A percentile compares a stretch with the other conserved stretches of the same genome.
These are phyloP conservation scores for Lodderomyces beijingensis DNA, from an alignment of 1,139 yeast species.

Conservation along the genomic window DNA sequence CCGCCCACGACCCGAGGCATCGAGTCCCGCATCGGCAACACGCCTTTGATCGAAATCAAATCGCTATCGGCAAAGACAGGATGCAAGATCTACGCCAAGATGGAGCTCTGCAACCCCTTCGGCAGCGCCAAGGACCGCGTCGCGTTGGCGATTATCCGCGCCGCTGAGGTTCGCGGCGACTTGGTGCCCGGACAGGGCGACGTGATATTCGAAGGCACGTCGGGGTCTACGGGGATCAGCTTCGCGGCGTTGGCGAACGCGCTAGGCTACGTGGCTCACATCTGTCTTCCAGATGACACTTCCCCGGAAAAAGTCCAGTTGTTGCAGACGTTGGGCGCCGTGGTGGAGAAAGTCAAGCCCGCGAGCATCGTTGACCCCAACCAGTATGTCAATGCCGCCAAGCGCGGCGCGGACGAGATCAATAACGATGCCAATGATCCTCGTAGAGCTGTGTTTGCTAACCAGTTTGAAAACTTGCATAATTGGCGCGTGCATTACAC, in stretches of 20 bases:
- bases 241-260: slow-evolving; percentile 86
- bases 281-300: slow-evolving; percentile 94
- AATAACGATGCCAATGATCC: slow-evolving; percentile 35
- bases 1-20: slow-evolving; percentile 37
- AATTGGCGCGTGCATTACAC: slow-evolving; percentile 83
- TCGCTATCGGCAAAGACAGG: slow-evolving; percentile 76
- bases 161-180: slow-evolving; percentile 58
- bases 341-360: slow-evolving; percentile 84
- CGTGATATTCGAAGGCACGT: slow-evolving; percentile 86
- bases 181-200: slow-evolving; percentile 55
- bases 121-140: slow-evolving; percentile 96
- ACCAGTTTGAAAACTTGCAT: slow-evolving; percentile 89
- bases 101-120: slow-evolving; percentile 86
- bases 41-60: slow-evolving; percentile 76
- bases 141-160: slow-evolving; percentile 75
- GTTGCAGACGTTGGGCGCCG: slow-evolving; percentile 73
- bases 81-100: slow-evolving; percentile 78
- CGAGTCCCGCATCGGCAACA: slow-evolving; percentile 73
- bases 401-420: slow-evolving; percentile 55
- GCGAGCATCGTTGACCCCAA: slow-evolving; percentile 92
- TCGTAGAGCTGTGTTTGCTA: slow-evolving; percentile 73
- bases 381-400: slow-evolving; percentile 89
- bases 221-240: slow-evolving; percentile 95
- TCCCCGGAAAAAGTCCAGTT: slow-evolving; percentile 75
- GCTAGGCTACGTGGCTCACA: slow-evolving; percentile 83